Percentiles rank a stretch among this genome's conserved stretches.
These are phyloP conservation scores for Abelmoschus esculentus DNA, from an alignment of 345 rosid genomes.

Conservation along the genomic window DNA sequence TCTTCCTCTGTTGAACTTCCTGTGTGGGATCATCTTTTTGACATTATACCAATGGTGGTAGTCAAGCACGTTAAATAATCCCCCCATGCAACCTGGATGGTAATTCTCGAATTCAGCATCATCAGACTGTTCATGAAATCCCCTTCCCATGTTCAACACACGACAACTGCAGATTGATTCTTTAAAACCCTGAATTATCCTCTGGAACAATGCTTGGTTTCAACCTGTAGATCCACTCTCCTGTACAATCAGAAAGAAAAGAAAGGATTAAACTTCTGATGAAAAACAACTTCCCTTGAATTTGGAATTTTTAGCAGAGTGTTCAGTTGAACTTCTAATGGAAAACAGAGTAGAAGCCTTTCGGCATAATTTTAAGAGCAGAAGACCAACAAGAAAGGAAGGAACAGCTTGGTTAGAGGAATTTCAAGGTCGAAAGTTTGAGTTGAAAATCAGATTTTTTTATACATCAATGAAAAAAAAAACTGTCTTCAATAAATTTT, in stretches of 20 bases:
- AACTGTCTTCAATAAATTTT: background rate
- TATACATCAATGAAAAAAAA: background rate
- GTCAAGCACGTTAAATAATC: constrained; percentile 51
- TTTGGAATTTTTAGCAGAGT: too few relatives aligned
- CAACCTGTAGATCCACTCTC: background rate
- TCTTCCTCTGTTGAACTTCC: constrained; percentile 28
- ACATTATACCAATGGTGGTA: constrained; percentile 39
- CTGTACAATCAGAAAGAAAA: constrained; percentile 1
- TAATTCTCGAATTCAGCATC: constrained; percentile 23
- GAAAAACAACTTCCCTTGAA: too few relatives aligned
- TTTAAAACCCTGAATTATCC: constrained; percentile 2
- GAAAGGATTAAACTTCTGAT: too few relatives aligned
- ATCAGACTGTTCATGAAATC: constrained; percentile 28
- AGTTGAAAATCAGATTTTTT: background rate
- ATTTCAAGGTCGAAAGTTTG: too few relatives aligned
- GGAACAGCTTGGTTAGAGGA: too few relatives aligned
- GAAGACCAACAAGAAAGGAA: too few relatives aligned
- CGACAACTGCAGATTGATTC: background rate
- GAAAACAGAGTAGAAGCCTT: too few relatives aligned
- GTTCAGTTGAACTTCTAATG: too few relatives aligned
- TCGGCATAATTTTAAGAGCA: too few relatives aligned
- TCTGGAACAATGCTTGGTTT: background rate
- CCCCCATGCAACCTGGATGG: constrained; percentile 54
- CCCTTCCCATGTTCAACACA: constrained; percentile 36
- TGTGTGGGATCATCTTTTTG: constrained; percentile 24